These are phyloP conservation scores for Ilyonectria robusta DNA, from an alignment of 2,329 filamentous ascomycete genomes.

Conservation along the genomic window DNA sequence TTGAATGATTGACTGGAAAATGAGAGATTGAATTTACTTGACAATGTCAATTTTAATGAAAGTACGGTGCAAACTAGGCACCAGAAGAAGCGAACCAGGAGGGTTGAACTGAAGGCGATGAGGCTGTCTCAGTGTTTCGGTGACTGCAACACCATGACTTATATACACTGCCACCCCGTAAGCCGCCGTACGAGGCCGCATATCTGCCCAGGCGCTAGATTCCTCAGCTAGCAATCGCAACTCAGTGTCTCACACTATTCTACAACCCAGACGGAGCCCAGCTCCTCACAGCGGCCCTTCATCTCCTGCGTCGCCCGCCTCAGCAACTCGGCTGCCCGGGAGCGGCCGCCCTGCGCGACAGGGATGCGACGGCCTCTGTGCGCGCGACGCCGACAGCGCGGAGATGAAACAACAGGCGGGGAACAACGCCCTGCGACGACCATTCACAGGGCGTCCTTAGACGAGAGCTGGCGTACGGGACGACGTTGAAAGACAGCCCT, in stretches of 20 bases:
- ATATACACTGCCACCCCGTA: constrained; percentile 3
- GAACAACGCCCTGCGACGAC: neutral
- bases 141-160: neutral
- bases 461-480: neutral
- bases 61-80: constrained; percentile 43
- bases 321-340: constrained; percentile 17
- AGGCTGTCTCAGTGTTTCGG: neutral
- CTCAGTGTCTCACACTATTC: constrained; percentile 1
- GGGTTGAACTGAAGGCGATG: constrained; percentile 15
- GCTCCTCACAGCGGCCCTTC: constrained; percentile 32
- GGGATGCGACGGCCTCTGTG: constrained; percentile 23
- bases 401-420: constrained; percentile 38
- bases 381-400: neutral
- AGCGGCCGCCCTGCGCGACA: constrained; percentile 39
- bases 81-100: constrained; percentile 32
- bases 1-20: constrained; percentile 13
- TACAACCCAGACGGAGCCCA: neutral
- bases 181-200: neutral
- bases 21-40: constrained; percentile 5
- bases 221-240: neutral
- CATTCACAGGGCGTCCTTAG: constrained; percentile 7
- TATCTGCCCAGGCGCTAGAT: neutral
- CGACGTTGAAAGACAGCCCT: neutral
- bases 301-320: constrained; percentile 34
- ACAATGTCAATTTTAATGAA: constrained; percentile 30